Evolutionary conservation across 163 green algal species (phyloP), one percentile per base, ranked within the genome.

Genomic region (Coccomyxa subellipsoidea): DNA sequence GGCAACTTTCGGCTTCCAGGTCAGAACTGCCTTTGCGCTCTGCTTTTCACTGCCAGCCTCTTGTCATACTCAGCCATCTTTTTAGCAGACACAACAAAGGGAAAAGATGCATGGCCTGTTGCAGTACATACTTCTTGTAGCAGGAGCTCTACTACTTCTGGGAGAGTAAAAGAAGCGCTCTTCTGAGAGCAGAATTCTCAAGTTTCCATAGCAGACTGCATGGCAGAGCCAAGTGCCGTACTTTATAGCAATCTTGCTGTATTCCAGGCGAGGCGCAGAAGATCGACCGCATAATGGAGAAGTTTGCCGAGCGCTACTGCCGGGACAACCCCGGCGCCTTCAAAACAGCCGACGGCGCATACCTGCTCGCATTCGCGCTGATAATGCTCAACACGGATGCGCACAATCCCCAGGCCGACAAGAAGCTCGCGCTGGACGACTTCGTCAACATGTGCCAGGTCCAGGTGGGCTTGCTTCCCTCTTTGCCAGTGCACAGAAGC

Each of bases 351-450:
- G 97, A 99, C 84, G 95, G 89, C 38, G 94, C 96, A 8, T 99
- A 99, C 86, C 85, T 99, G 72, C 91, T 99, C n/a, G 89, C 95
- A 7, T 99, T 98, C 86, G 93, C 94, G 37, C 92, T 98, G 69
- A 98, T 99, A 90, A 99, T 99, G 97, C 92, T 99, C 77, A 99
- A 99, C 92, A 99, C 97, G 0, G 97, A 99, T 82, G 95, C 95
- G 4, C 97, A 99, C 94, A 99, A 99, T 88, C 95, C 95, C 7
- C 90, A 96, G 81, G 96, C 96, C 35, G 96, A 99, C 84, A 92
- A 80, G 76, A 93, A 94, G 79, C 93, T 97, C 72, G 84, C 54
- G 27, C 15, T 53, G 34, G 85, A 89, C 23, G 90, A 93, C 79
- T 94, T 94, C 81, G 84, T 92, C 77, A 77, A 77, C 72, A 93